phyloP scores from a whole-genome alignment of 768 basidiomycete genomes.

The Lentinula detonsa region DNA sequence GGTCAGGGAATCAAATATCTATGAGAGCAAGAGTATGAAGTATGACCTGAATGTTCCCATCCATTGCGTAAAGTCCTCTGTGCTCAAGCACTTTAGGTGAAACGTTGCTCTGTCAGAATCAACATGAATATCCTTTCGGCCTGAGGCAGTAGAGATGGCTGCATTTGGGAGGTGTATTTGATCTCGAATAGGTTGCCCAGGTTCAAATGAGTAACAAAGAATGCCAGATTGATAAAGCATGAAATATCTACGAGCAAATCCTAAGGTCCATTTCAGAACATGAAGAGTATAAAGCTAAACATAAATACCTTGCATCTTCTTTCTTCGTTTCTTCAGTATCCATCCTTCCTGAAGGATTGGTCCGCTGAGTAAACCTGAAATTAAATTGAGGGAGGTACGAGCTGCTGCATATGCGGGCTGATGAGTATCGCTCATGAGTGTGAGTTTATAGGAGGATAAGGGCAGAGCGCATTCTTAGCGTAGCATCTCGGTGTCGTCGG shows the following conservation, averaged over 20 bases:
- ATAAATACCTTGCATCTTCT: constrained; percentile 76
- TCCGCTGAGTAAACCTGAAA: not conserved
- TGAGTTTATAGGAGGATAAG: no score
- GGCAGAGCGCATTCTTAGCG: not conserved
- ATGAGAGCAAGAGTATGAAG: not conserved
- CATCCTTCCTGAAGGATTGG: constrained; percentile 59
- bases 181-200: constrained; percentile 67
- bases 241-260: constrained; percentile 84
- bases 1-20: not conserved
- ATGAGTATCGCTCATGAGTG: not conserved
- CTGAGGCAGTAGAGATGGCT: constrained; percentile 71
- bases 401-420: not conserved
- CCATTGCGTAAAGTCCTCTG: constrained; percentile 69
- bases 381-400: not conserved
- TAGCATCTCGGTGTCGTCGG: not conserved
- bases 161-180: constrained; percentile 60
- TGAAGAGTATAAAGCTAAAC: not conserved
- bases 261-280: constrained; percentile 28
- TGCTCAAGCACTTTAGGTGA: constrained; percentile 73
- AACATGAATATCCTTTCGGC: constrained; percentile 75
- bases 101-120: constrained; percentile 75
- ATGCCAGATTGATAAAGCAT: constrained; percentile 59
- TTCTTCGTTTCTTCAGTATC: constrained; percentile 81
- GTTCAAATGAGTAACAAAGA: constrained; percentile 71
- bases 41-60: constrained; percentile 67